These are phyloP conservation scores for Epichloe hybrida DNA, from an alignment of 2,329 filamentous ascomycete genomes.

Conservation along the genomic window DNA sequence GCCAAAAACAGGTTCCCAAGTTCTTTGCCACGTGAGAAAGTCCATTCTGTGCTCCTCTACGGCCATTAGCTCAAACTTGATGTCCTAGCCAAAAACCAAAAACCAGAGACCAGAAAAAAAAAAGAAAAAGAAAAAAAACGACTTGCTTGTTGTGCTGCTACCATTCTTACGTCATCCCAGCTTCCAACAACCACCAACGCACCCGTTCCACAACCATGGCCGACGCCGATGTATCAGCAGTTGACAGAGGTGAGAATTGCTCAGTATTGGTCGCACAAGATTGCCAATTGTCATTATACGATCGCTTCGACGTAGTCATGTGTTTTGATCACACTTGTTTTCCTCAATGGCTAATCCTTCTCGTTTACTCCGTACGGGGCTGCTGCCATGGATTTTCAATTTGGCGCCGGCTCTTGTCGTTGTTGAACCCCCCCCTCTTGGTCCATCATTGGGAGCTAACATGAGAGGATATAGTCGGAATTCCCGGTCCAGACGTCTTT, in stretches of 20 bases:
- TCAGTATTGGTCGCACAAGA: background rate
- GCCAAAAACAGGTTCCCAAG: background rate
- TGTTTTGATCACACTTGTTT: background rate
- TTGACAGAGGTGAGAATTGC: constrained; percentile 21
- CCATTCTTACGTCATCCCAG: constrained; percentile 9
- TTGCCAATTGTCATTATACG: background rate
- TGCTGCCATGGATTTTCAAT: background rate
- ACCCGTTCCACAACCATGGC: constrained; percentile 16
- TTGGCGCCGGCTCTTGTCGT: background rate
- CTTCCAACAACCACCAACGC: background rate
- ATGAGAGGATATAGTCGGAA: constrained; percentile 12
- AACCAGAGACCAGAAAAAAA: no score
- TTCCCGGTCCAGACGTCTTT: constrained; percentile 15
- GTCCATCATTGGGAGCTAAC: constrained; percentile 1
- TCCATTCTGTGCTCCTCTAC: background rate
- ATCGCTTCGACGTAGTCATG: background rate
- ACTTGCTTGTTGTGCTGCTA: background rate
- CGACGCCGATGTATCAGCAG: constrained; percentile 20
- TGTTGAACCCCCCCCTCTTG: background rate
- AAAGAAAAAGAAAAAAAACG: no score
- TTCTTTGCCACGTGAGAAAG: background rate
- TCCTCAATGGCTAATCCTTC: background rate
- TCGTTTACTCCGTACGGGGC: background rate
- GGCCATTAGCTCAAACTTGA: background rate
- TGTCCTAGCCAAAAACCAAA: background rate